phyloP scores from a whole-genome alignment of 257 asterid species.

The Penstemon newberryi region DNA sequence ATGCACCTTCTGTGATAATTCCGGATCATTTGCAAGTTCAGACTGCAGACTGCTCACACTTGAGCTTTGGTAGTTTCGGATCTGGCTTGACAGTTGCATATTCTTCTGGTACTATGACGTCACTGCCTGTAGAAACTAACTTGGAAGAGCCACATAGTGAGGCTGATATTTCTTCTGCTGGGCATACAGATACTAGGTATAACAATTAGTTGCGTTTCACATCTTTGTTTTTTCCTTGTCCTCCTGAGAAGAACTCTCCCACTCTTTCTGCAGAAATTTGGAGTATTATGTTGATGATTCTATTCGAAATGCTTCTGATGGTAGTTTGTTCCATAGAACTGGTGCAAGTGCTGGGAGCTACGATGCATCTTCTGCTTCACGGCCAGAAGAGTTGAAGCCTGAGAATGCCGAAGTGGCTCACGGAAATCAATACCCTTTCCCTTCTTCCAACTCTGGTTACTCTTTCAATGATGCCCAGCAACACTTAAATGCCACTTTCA shows the following conservation, averaged over 20 bases:
- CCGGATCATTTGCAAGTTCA: slow-evolving; percentile 91
- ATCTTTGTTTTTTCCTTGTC: slow-evolving; percentile 2
- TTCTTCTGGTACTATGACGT: slow-evolving; percentile 49
- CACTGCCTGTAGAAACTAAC: slow-evolving; percentile 53
- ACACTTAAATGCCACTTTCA: slow-evolving; percentile 35
- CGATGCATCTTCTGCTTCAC: slow-evolving; percentile 63
- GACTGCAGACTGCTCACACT: slow-evolving; percentile 74
- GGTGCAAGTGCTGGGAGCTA: slow-evolving; percentile 51
- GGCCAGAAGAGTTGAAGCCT: slow-evolving; percentile 64
- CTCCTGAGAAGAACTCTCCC: slow-evolving; percentile 5
- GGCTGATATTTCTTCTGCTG: slow-evolving; percentile 51
- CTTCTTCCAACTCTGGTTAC: slow-evolving; percentile 58
- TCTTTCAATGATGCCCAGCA: slow-evolving; percentile 51
- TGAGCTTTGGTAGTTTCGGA: slow-evolving; percentile 96
- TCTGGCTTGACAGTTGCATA: slow-evolving; percentile 46
- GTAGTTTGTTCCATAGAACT: slow-evolving; percentile 65
- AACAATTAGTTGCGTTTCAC: background rate
- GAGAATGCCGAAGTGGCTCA: slow-evolving; percentile 66
- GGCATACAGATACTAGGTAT: slow-evolving; percentile 63
- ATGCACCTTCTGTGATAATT: slow-evolving; percentile 74
- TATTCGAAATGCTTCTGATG: slow-evolving; percentile 63
- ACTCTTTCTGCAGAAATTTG: slow-evolving; percentile 56
- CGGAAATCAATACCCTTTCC: slow-evolving; percentile 63
- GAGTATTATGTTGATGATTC: slow-evolving; percentile 78
- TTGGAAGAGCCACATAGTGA: slow-evolving; percentile 59